Evolutionary conservation across 1,284 basidiomycete species (phyloP), one percentile per base, ranked within the genome.

Genomic region (Gomphus bonarii): DNA sequence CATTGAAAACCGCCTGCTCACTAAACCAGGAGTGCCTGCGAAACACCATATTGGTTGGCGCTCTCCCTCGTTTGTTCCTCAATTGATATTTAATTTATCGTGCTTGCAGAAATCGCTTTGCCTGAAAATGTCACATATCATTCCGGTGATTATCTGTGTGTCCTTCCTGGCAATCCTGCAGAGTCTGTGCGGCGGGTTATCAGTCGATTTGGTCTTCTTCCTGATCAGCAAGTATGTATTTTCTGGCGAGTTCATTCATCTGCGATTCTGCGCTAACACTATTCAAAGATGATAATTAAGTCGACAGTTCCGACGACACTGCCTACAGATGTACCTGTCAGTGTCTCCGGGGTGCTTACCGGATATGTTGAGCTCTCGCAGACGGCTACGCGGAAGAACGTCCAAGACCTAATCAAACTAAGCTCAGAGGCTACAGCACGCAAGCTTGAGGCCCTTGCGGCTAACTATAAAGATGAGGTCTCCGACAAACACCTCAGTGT

Each of bases 311-410:
- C 75, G 0, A 74, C 74, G 0, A 72, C 73, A 9, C 68, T 78
- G 3, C 77, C 77, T 0, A 64, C 68, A 7, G 68, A 70, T 47
- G 67, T 64, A 48, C 69, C 72, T 0, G 68, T 77, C 58, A 67
- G 64, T 31, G 61, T 75, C 14, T 66, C 64, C 14, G 66, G 68
- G 36, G 61, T 78, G 8, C 66, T 77, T 9, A 65, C 66, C 6
- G 74, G 74, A 5, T 78, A 77, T 58, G 72, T 79, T 47, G 76
- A 79, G 61, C 67, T 79, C n/a, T 70, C 71, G 0, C 75, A 77
- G 59, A 71, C 73, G 1, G 74, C 72, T 0, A 75, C 74, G 3
- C 71, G 70, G 3, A 67, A 70, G 8, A 72, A 76, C 58, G 63
- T 76, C 10, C 67, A 67, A 3, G 61, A 62, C 31, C 50, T 72